A percentile compares a stretch with the other conserved stretches of the same genome.
phyloP scores from a whole-genome alignment of 2,329 filamentous ascomycete genomes.

The Aspergillus luchuensis region DNA sequence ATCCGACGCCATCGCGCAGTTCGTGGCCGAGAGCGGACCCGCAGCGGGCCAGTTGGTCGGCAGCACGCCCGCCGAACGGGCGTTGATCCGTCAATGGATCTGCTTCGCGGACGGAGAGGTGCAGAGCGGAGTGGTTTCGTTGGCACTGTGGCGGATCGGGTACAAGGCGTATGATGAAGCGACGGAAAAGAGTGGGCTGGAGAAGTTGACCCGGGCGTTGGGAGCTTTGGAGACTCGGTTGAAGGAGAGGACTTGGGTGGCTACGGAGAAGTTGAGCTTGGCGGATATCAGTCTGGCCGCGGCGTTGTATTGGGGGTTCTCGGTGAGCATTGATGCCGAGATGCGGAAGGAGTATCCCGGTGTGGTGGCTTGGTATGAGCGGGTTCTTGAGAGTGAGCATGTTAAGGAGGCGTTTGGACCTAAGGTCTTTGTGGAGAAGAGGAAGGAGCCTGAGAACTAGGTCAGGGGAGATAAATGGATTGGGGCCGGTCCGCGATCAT shows the following conservation, averaged over 20 bases:
- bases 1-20: slow-evolving; percentile 51
- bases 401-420: slow-evolving; percentile 31
- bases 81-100: slow-evolving; percentile 52
- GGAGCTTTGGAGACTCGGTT: slow-evolving; percentile 25
- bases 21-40: slow-evolving; percentile 52
- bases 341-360: slow-evolving; percentile 30
- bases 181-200: slow-evolving; percentile 20
- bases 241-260: slow-evolving; percentile 27
- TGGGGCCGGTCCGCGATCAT: neutral
- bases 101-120: slow-evolving; percentile 43
- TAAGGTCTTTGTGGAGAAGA: neutral
- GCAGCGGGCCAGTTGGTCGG: slow-evolving; percentile 51
- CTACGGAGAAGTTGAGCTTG: slow-evolving; percentile 29
- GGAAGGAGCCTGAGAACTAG: neutral
- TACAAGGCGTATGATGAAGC: slow-evolving; percentile 23
- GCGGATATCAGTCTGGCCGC: slow-evolving; percentile 32
- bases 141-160: slow-evolving; percentile 27
- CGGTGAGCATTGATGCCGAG: slow-evolving; percentile 28
- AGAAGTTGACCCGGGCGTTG: slow-evolving; percentile 26
- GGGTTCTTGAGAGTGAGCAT: slow-evolving; percentile 18
- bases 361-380: slow-evolving; percentile 29
- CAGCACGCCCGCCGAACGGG: slow-evolving; percentile 43
- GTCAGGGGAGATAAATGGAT: neutral
- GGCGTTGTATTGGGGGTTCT: slow-evolving; percentile 30
- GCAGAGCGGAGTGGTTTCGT: slow-evolving; percentile 18